Evolutionary conservation across 208 protist genomes (phyloP).

Genomic region (Naegleria fowleri): DNA sequence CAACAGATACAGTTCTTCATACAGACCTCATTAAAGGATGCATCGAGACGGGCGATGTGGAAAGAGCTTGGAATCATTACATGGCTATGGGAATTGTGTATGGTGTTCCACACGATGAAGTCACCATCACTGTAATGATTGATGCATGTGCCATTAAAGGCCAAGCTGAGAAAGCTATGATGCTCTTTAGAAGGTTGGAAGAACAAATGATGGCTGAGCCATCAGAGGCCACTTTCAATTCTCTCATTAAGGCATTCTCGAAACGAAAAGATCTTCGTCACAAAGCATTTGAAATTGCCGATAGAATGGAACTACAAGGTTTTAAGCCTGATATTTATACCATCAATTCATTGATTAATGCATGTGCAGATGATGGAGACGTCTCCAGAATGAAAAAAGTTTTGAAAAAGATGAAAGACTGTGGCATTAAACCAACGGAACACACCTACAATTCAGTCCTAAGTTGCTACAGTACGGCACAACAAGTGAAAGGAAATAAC

Average conservation of each 20-base stretch:
- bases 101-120: neutral
- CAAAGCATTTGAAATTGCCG: neutral
- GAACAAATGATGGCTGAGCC: neutral
- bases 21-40: neutral
- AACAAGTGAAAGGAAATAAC: neutral
- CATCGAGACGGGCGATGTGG: neutral
- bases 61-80: slow-evolving; percentile 21
- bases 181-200: neutral
- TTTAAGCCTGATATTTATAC: neutral
- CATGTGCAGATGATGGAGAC: neutral
- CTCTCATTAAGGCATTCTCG: neutral
- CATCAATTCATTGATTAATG: neutral
- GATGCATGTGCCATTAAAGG: neutral
- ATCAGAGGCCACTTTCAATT: neutral
- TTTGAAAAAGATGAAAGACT: neutral
- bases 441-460: neutral
- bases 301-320: neutral
- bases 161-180: neutral
- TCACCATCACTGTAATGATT: neutral
- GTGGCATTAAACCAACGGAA: neutral
- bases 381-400: neutral
- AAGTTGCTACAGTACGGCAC: neutral
- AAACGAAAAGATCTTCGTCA: neutral
- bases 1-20: neutral
- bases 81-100: neutral